Evolutionary conservation across 1,139 yeast species (phyloP), one percentile per base, ranked within the genome.

Genomic region (Diutina rugosa): DNA sequence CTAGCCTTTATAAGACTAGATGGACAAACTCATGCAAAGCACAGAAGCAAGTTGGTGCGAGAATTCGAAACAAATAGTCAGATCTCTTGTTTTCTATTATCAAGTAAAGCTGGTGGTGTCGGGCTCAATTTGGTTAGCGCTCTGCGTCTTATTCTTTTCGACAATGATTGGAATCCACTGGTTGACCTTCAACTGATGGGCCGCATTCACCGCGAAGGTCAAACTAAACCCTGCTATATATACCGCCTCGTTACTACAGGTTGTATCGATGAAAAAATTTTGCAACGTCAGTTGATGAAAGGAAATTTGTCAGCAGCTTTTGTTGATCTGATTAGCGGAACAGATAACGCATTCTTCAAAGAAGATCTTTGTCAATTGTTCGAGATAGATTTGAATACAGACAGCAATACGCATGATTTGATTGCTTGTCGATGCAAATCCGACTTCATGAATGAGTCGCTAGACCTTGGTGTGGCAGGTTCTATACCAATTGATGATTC

Each of bases 131-230:
- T 93, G 46, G 79, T 89, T 38, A 99, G 99, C 1, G 99, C 96
- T 0, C 90, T 96, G 0, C 73, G 98, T 38, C 71, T 93, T 45
- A 78, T 93, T 2, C 70, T 93, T 29, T 87, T 87, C 64, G 98
- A 90, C 64, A 87, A 91, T 59, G 97, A 90, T 65, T 89, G 96
- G 96, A 93, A 95, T 62, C 99, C 99, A 0, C 82, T 97, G 0
- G 79, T 87, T 12, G 99, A 93, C 67, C 69, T 87, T 35, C 99
- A 93, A 68, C 96, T 98, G 0, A 90, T 93, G 96, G 96, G 97
- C 0, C 72, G 99, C 60, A 85, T 93, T 6, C 97, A 91, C 65
- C 74, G 99, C 61, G 97, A 93, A 67, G 99, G 99, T 0, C 99
- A 93, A 67, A 78, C 70, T 56, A 78, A 72, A 56, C 91, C 90